A percentile compares a stretch with the other conserved stretches of the same genome.
Evolutionary conservation across 306 rosid genomes (phyloP).

Genomic region (cucumber (Cucumis sativus)): DNA sequence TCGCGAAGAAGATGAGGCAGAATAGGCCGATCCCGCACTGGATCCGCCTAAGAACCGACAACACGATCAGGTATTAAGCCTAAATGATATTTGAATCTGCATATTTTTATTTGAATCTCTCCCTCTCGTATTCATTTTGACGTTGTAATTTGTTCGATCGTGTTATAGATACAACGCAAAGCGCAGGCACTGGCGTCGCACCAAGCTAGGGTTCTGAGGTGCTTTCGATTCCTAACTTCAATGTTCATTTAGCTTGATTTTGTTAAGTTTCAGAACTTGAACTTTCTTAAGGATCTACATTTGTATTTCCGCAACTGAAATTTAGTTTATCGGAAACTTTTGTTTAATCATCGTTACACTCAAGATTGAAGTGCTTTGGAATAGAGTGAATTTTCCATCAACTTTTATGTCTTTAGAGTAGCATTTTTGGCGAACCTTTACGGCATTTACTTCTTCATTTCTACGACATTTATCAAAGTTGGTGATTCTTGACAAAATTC

Average conservation of each 20-base stretch:
- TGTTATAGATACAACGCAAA: conserved; percentile 58
- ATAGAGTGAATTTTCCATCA: background rate
- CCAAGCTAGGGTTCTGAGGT: conserved; percentile 70
- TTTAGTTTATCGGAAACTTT: background rate
- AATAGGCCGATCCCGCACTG: conserved; percentile 73
- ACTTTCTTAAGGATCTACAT: background rate
- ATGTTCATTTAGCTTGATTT: background rate
- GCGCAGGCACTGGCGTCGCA: conserved; percentile 96
- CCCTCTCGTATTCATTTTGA: background rate
- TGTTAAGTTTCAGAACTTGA: background rate
- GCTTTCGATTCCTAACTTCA: background rate
- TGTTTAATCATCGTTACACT: background rate
- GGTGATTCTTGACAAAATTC: no score
- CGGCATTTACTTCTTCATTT: background rate
- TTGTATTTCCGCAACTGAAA: background rate
- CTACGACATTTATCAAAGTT: no score
- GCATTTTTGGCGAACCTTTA: background rate
- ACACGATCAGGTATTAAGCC: conserved; percentile 48
- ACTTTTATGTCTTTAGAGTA: background rate
- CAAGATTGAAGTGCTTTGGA: background rate
- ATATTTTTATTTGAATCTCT: background rate
- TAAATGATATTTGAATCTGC: background rate
- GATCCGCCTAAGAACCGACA: conserved; percentile 78
- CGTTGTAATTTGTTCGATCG: background rate
- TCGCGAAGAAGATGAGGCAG: conserved; percentile 93